A percentile compares a stretch with the other conserved stretches of the same genome.
Evolutionary conservation across 2,329 filamentous ascomycete species (phyloP).

Genomic region (Lasiodiplodia hormozganensis): DNA sequence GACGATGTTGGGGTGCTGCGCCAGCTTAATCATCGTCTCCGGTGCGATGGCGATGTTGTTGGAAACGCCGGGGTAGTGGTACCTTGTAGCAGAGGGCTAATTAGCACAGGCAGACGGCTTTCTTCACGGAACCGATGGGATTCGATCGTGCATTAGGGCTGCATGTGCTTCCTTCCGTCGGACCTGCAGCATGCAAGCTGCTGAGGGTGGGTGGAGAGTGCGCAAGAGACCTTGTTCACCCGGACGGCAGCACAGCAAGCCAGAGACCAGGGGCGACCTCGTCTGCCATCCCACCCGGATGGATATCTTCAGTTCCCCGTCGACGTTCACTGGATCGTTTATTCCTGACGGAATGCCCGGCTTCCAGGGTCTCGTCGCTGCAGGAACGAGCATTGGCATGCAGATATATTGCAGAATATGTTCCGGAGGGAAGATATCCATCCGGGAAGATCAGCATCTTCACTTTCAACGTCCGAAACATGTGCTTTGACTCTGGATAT

Average conservation of each 20-base stretch:
- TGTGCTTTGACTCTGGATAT: not conserved
- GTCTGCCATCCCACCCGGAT: not conserved
- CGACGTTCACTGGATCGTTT: slow-evolving; percentile 18
- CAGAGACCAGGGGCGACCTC: not conserved
- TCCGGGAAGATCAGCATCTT: not conserved
- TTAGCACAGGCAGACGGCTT: not conserved
- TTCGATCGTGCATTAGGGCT: slow-evolving; percentile 21
- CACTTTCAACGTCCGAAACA: not conserved
- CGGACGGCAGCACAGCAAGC: not conserved
- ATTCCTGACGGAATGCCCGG: not conserved
- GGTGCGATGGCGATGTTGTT: slow-evolving; percentile 65
- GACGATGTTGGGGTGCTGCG: slow-evolving; percentile 67
- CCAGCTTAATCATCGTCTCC: slow-evolving; percentile 60
- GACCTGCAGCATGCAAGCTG: slow-evolving; percentile 17
- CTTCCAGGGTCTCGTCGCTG: not conserved
- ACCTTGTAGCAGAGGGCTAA: slow-evolving; percentile 43
- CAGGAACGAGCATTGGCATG: not conserved
- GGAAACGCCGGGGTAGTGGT: slow-evolving; percentile 68
- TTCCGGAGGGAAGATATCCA: not conserved
- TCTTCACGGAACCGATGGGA: not conserved
- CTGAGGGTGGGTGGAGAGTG: not conserved
- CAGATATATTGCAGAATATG: not conserved
- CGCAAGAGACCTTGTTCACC: not conserved
- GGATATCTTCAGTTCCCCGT: slow-evolving; percentile 4
- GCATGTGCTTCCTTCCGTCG: slow-evolving; percentile 3